phyloP scores from a whole-genome alignment of 2,329 filamentous ascomycete species.

The Aspergillus sp. region DNA sequence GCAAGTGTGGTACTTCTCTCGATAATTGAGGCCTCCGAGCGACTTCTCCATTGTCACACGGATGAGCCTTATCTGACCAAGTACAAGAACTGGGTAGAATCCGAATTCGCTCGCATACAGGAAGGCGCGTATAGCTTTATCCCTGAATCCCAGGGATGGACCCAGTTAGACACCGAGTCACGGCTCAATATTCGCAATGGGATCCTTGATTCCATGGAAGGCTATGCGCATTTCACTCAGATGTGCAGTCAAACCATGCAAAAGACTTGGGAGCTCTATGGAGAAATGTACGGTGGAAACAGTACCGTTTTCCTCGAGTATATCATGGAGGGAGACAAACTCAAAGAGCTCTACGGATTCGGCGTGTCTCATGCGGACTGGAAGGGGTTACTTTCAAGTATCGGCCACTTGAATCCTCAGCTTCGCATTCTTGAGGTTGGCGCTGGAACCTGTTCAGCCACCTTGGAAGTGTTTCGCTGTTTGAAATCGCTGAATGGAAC shows the following conservation, averaged over 20 bases:
- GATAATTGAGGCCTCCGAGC: not conserved
- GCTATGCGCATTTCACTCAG: no score
- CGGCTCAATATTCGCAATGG: not conserved
- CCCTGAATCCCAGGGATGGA: not conserved
- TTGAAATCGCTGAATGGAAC: slow-evolving; percentile 3
- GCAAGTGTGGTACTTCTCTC: not conserved
- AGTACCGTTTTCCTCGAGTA: not conserved
- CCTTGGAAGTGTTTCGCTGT: not conserved
- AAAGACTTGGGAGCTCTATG: not conserved
- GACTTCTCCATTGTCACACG: not conserved
- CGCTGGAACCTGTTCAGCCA: not conserved
- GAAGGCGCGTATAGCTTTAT: not conserved
- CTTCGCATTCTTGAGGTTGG: not conserved
- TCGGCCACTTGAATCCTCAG: not conserved
- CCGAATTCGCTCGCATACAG: not conserved
- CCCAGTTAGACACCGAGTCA: not conserved
- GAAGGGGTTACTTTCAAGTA: not conserved
- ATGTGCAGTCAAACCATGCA: not conserved
- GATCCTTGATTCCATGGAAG: no score
- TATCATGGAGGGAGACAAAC: not conserved
- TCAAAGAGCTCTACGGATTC: not conserved
- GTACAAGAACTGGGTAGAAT: not conserved
- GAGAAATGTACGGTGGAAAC: not conserved
- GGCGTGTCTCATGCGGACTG: not conserved
- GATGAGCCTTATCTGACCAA: not conserved